Conservation (phyloP, 352 stramenopile genomes). For the Phytopythium boreale region DNA sequence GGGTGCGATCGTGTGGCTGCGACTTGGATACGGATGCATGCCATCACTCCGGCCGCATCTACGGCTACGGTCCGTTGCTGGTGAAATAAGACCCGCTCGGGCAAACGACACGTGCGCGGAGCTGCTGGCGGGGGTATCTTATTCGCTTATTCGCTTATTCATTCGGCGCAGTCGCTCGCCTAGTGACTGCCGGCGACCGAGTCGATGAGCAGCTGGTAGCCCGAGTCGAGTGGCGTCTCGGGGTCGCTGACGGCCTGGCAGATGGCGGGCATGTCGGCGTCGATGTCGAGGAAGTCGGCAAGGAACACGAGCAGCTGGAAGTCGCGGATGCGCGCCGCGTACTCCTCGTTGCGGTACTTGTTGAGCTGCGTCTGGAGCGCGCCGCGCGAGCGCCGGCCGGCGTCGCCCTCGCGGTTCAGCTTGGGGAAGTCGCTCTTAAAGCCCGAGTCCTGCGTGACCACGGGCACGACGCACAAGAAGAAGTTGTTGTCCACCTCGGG, state of each 20-base stretch:
- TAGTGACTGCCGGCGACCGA: slow-evolving; percentile 87
- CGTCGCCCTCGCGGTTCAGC: slow-evolving; percentile 86
- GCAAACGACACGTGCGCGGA: no score
- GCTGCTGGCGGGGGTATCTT: background rate
- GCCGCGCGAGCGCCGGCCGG: slow-evolving; percentile 64
- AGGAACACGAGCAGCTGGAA: slow-evolving; percentile 97
- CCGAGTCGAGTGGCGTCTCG: slow-evolving; percentile 90
- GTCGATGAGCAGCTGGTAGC: slow-evolving; percentile 95
- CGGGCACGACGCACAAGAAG: slow-evolving; percentile 96
- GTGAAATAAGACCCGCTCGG: background rate
- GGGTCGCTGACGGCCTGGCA: slow-evolving; percentile 90
- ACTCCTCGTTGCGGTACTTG: slow-evolving; percentile 52
- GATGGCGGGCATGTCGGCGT: slow-evolving; percentile 92
- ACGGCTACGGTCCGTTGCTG: no score
- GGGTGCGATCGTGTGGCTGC: no score
- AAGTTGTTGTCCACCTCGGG: slow-evolving; percentile 96
- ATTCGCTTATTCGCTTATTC: background rate
- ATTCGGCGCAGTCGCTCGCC: background rate
- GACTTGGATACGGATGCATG: no score
- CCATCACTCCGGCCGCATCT: no score
- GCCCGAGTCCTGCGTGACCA: slow-evolving; percentile 91
- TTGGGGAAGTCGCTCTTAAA: slow-evolving; percentile 94
- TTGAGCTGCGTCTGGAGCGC: slow-evolving; percentile 93
- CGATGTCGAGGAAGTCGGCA: slow-evolving; percentile 89
- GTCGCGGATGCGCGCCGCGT: slow-evolving; percentile 92